phyloP scores from a whole-genome alignment of 2,329 filamentous ascomycete genomes.

The Penicillium sp. region DNA sequence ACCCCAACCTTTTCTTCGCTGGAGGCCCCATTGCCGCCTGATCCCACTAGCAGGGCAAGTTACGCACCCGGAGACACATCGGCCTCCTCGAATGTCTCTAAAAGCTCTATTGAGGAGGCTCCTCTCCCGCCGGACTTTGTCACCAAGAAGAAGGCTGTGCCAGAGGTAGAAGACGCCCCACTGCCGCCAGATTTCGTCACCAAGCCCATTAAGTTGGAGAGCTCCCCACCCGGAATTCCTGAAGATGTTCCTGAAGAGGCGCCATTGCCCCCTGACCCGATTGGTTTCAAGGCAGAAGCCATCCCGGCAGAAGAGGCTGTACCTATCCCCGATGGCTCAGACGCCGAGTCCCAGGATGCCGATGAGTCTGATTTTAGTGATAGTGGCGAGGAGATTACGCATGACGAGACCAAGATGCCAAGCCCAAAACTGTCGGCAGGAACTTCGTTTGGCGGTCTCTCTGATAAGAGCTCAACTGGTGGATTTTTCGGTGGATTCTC shows the following conservation, averaged over 20 bases:
- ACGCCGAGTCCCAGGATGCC: conserved; percentile 33
- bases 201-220: conserved; percentile 20
- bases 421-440: conserved; percentile 46
- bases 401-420: conserved; percentile 39
- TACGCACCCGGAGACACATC: conserved; percentile 54
- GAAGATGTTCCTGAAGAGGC: conserved; percentile 27
- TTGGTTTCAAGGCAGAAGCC: conserved; percentile 22
- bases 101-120: conserved; percentile 44
- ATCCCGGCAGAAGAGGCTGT: conserved; percentile 26
- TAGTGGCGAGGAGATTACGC: conserved; percentile 50
- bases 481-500: conserved; percentile 45
- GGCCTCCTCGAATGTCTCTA: conserved; percentile 47
- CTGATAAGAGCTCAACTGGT: conserved; percentile 41
- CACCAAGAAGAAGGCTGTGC: conserved; percentile 2
- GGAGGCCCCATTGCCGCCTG: conserved; percentile 49
- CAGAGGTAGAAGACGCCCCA: conserved; percentile 8
- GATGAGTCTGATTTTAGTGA: conserved; percentile 48
- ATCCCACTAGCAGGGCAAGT: conserved; percentile 49
- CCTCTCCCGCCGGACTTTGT: conserved; percentile 37
- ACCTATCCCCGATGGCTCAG: conserved; percentile 40
- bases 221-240: conserved; percentile 11
- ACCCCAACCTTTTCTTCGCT: conserved; percentile 34
- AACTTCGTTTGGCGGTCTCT: conserved; percentile 46
- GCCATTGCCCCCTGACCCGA: conserved; percentile 32
- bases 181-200: conserved; percentile 30